phyloP scores from a whole-genome alignment of 345 rosid species.

The Arabidopsis arenosa region DNA sequence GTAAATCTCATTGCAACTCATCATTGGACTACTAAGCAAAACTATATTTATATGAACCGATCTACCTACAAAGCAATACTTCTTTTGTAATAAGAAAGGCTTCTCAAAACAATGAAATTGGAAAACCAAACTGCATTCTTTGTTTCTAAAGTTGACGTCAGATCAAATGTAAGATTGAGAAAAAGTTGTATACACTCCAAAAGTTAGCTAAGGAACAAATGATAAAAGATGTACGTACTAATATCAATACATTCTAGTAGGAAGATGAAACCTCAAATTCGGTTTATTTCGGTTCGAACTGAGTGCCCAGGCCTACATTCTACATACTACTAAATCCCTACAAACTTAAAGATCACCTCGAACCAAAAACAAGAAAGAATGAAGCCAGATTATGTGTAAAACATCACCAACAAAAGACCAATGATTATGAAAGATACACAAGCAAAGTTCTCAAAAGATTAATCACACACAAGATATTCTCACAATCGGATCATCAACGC shows the following conservation, averaged over 20 bases:
- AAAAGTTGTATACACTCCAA: not conserved
- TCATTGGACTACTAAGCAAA: constrained; percentile 32
- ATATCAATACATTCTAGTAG: no score
- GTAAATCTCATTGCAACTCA: constrained; percentile 37
- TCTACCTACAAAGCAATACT: constrained; percentile 7
- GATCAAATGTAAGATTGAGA: not conserved
- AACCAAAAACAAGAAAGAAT: not conserved
- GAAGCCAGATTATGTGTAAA: not conserved
- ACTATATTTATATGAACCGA: not conserved
- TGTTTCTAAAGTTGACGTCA: not conserved
- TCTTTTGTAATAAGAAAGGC: not conserved
- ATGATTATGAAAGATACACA: not conserved
- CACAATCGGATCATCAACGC: not conserved
- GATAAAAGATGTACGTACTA: no score
- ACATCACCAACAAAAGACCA: not conserved
- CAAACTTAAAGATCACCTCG: not conserved
- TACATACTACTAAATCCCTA: not conserved
- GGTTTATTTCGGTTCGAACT: no score
- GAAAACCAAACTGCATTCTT: not conserved
- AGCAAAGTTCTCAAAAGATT: not conserved
- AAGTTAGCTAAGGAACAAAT: not conserved
- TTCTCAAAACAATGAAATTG: constrained; percentile 13
- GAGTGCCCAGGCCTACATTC: no score
- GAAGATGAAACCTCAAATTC: no score
- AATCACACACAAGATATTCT: not conserved